Conservation (phyloP, 331 rosid genomes). For the Acacia concinna region DNA sequence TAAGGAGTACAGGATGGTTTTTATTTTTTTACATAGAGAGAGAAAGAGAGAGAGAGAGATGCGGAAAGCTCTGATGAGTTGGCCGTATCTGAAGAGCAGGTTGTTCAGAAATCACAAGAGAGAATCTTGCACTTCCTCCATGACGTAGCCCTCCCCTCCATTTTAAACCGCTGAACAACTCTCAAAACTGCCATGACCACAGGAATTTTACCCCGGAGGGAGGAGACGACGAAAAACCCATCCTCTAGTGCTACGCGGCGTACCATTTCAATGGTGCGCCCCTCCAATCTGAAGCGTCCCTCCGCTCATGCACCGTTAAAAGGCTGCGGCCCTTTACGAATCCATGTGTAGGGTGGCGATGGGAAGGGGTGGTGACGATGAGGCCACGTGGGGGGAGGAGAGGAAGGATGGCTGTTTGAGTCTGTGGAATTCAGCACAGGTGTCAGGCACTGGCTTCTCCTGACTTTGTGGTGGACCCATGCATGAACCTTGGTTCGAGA, state of each 20-base stretch:
- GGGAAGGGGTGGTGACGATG: constrained; percentile 28
- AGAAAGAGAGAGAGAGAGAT: neutral
- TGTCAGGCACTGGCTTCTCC: constrained; percentile 33
- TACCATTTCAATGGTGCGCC: constrained; percentile 34
- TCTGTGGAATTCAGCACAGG: constrained; percentile 37
- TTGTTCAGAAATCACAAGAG: neutral
- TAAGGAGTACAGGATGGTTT: neutral
- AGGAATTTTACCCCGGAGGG: constrained; percentile 3
- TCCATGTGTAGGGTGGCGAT: constrained; percentile 16
- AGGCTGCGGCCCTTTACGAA: neutral
- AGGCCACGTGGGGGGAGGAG: constrained; percentile 35
- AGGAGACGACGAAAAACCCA: neutral
- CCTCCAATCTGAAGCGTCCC: constrained; percentile 8
- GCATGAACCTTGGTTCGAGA: constrained; percentile 45
- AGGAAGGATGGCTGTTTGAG: constrained; percentile 41
- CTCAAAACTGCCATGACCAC: neutral
- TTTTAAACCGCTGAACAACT: neutral
- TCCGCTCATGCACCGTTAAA: constrained; percentile 14
- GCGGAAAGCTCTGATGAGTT: neutral
- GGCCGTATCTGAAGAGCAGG: neutral
- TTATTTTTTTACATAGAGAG: neutral
- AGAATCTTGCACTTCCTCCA: constrained; percentile 28
- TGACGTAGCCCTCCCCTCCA: neutral
- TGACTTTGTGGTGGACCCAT: constrained; percentile 42
- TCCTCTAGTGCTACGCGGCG: neutral